phyloP scores from a whole-genome alignment of 1,139 yeast species.

The Magnusiomyces magnusii region DNA sequence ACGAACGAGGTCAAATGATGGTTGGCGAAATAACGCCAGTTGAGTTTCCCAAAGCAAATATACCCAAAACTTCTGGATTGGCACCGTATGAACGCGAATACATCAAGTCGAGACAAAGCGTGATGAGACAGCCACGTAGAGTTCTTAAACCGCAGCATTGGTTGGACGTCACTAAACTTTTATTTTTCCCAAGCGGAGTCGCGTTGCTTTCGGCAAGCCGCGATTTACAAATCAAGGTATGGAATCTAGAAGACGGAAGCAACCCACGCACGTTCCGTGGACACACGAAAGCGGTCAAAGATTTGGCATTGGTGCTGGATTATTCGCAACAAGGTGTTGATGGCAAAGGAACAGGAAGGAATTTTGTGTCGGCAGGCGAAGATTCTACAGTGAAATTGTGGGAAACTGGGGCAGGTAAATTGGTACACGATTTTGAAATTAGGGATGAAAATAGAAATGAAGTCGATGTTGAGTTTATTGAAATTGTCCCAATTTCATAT shows the following conservation, averaged over 20 bases:
- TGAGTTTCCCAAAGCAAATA: not conserved
- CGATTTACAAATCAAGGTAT: constrained; percentile 50
- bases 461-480: not conserved
- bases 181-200: constrained; percentile 53
- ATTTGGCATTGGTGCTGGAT: constrained; percentile 33
- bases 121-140: constrained; percentile 15
- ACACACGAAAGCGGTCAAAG: constrained; percentile 43
- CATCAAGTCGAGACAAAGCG: constrained; percentile 14
- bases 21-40: constrained; percentile 19
- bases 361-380: constrained; percentile 38
- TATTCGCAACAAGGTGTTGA: not conserved
- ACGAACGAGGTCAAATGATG: constrained; percentile 38
- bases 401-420: constrained; percentile 56
- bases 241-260: constrained; percentile 45
- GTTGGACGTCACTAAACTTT: constrained; percentile 37
- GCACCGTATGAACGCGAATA: constrained; percentile 6
- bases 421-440: constrained; percentile 35
- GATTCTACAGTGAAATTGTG: constrained; percentile 54
- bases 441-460: not conserved
- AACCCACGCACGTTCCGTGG: constrained; percentile 44
- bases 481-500: not conserved
- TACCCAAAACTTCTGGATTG: not conserved
- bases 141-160: constrained; percentile 37
- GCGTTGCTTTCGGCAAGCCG: constrained; percentile 49
- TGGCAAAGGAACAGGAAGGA: constrained; percentile 49